Base-by-base conservation (phyloP, 2,329 filamentous ascomycete species). In the Dendrostoma leiphaemia region DNA sequence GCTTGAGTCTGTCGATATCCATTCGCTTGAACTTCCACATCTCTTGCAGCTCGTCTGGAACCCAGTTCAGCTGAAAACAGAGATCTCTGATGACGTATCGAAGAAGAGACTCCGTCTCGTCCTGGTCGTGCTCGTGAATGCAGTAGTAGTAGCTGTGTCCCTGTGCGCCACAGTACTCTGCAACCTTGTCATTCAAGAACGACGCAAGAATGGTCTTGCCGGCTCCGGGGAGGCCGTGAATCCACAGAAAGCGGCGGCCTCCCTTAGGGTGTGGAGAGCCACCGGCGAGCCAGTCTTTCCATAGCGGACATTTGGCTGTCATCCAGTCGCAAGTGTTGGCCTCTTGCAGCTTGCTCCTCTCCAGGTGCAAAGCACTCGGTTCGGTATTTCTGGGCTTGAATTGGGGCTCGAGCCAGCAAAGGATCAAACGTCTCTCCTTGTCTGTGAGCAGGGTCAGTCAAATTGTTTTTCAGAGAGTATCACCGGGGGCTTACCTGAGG, bases 191-290 rank as follows among this genome's bases (percentile, higher is more conserved):
- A 15, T 50, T 54, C 9, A 43, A 35, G n/a, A 24, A 50, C 1
- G 52, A 50, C 13, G 52, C 52, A 3, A 54, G 40, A 4, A 54
- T 43, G 12, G 52, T 54, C 15, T 54, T 54, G 1, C 46, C 52
- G 7, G 46, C 35, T 0, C 52, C 52, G 8, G 46, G 10, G 4
- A 54, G 46, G 12, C 52, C 52, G 12, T 38, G 29, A 4, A 54
- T 50, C 52, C 52, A 54, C 24, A 54, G 23, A 26, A 54, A 54
- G 1, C 52, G 46, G 21, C 45, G 15, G 13, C 19, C 35, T n/a
- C 31, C 45, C 9, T 10, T 1, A 7, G 19, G 4, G 40, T 38
- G 9, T 1, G 13, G 3, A 2, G 52, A 49, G 9, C 46, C 38
- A 6, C 52, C 52, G 3, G 13, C 0, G 3, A 43, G 35, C 52